Evolutionary conservation across 2,329 filamentous ascomycete species (phyloP).

Genomic region (Claviceps sp.): DNA sequence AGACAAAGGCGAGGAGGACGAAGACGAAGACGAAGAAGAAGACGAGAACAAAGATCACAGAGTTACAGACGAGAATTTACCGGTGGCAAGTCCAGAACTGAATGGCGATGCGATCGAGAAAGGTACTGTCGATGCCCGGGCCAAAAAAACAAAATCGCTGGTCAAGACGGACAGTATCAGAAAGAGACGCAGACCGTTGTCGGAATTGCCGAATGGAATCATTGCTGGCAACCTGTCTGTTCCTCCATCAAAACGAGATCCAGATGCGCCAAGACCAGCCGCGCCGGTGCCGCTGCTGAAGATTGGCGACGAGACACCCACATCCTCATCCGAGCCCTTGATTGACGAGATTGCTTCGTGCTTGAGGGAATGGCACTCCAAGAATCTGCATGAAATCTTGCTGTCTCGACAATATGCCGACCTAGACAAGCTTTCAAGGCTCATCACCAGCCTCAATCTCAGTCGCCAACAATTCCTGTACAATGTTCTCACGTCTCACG

Average conservation of each 20-base stretch:
- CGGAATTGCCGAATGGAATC: conserved; percentile 26
- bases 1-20: conserved; percentile 19
- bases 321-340: conserved; percentile 74
- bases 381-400: conserved; percentile 83
- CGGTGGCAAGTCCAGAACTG: conserved; percentile 16
- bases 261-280: conserved; percentile 59
- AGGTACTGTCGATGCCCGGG: conserved; percentile 31
- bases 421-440: conserved; percentile 65
- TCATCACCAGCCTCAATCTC: conserved; percentile 74
- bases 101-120: conserved; percentile 40
- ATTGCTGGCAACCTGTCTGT: conserved; percentile 30
- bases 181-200: conserved; percentile 18
- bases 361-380: conserved; percentile 94
- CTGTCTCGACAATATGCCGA: conserved; percentile 69
- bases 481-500: conserved; percentile 78
- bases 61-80: conserved; percentile 18
- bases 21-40: conserved; percentile 29
- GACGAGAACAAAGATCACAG: conserved; percentile 21
- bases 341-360: conserved; percentile 98
- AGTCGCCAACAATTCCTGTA: conserved; percentile 83
- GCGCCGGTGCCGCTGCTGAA: conserved; percentile 96
- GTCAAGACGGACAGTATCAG: conserved; percentile 15
- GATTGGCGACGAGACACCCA: conserved; percentile 92
- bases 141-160: conserved; percentile 22
- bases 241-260: conserved; percentile 41